Percentiles rank a stretch among this genome's conserved stretches.
Conservation (phyloP, 176 grass and related monocot genomes). For the Canna indica region DNA sequence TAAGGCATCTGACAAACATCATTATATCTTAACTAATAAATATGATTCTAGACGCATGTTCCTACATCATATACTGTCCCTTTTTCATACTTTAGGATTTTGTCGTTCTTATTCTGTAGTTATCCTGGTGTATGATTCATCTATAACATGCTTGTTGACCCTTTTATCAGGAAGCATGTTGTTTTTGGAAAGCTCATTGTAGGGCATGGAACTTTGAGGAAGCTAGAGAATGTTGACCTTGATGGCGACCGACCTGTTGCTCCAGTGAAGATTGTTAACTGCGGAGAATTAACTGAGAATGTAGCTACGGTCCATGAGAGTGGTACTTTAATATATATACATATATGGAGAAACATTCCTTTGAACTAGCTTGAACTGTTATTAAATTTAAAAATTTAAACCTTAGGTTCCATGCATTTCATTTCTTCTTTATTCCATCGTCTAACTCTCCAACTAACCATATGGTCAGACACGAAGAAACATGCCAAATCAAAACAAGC, state of each 20-base stretch:
- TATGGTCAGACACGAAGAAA: conserved; percentile 41
- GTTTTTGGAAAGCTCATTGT: conserved; percentile 94
- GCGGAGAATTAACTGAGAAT: conserved; percentile 54
- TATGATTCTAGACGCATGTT: not conserved
- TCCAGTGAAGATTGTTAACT: conserved; percentile 71
- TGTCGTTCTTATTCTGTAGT: not conserved
- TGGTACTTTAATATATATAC: conserved; percentile 38
- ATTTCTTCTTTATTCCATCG: not conserved
- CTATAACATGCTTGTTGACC: not conserved
- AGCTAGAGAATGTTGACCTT: conserved; percentile 79
- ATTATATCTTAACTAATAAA: too few relatives aligned
- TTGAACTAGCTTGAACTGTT: not conserved
- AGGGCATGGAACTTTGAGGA: conserved; percentile 70
- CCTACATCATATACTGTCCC: not conserved
- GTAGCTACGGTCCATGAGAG: conserved; percentile 24
- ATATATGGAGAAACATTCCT: not conserved
- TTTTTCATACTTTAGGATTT: conserved; percentile 2
- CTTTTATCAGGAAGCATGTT: conserved; percentile 58
- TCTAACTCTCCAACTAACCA: not conserved
- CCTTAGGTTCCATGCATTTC: not conserved
- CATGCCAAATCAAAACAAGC: conserved; percentile 46
- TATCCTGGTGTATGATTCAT: not conserved
- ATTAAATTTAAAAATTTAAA: not conserved
- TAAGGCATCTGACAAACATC: not conserved
- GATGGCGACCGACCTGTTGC: conserved; percentile 39